phyloP scores from a whole-genome alignment of 495 filamentous ascomycete genomes.

The Talaromyces ruber region DNA sequence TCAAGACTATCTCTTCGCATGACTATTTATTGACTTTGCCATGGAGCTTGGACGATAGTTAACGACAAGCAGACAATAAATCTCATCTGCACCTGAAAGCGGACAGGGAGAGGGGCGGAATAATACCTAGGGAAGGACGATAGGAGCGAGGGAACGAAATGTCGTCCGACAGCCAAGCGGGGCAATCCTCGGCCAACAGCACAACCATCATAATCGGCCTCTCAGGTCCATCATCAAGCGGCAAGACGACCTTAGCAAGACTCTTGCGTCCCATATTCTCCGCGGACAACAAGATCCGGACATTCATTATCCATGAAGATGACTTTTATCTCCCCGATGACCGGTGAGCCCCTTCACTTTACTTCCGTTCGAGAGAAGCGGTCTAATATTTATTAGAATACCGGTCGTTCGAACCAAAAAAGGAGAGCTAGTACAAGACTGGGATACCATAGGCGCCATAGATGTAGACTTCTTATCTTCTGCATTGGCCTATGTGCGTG shows the following conservation, averaged over 20 bases:
- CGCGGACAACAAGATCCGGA: conserved; percentile 16
- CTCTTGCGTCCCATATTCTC: conserved; percentile 63
- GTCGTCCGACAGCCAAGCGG: not conserved
- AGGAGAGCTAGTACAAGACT: conserved; percentile 58
- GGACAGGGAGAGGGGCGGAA: not conserved
- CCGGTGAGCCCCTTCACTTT: conserved; percentile 31
- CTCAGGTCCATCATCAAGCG: conserved; percentile 67
- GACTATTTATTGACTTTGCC: not conserved
- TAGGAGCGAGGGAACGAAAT: not conserved
- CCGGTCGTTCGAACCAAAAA: conserved; percentile 36
- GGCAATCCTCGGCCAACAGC: not conserved
- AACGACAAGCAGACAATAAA: not conserved
- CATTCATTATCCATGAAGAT: conserved; percentile 83
- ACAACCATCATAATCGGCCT: conserved; percentile 56
- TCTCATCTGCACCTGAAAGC: not conserved
- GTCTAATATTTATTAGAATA: conserved; percentile 20
- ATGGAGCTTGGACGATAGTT: not conserved
- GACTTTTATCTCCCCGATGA: conserved; percentile 81
- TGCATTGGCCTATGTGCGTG: conserved; percentile 53
- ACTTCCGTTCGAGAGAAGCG: not conserved
- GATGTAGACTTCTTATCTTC: conserved; percentile 54
- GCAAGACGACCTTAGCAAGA: conserved; percentile 73
- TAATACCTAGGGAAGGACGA: not conserved
- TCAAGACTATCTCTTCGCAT: not conserved
- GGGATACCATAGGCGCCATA: conserved; percentile 75